Evolutionary conservation across 495 filamentous ascomycete genomes (phyloP).

Genomic region (Parathielavia appendiculata): DNA sequence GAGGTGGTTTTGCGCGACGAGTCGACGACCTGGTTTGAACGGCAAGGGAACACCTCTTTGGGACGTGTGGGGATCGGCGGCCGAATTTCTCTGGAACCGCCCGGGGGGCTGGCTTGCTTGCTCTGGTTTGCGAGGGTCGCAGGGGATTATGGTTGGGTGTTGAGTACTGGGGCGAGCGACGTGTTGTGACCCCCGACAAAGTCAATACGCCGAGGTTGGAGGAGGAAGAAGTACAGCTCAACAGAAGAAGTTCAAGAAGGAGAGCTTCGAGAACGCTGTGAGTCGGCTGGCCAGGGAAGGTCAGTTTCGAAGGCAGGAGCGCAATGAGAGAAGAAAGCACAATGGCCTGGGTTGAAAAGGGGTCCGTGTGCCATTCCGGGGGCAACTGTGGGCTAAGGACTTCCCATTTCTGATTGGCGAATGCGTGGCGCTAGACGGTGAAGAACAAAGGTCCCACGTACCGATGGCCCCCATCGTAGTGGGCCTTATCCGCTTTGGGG

Average conservation of each 20-base stretch:
- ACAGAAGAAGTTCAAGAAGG: neutral
- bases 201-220: slow-evolving; percentile 1
- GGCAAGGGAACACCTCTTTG: slow-evolving; percentile 3
- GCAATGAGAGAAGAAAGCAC: slow-evolving; percentile 21
- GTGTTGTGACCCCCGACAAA: neutral
- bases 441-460: slow-evolving; percentile 13
- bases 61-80: slow-evolving; percentile 18
- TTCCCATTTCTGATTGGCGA: slow-evolving; percentile 25
- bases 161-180: neutral
- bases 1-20: neutral
- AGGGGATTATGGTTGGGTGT: neutral
- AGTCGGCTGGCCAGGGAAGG: slow-evolving; percentile 10
- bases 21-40: neutral
- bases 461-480: slow-evolving; percentile 8
- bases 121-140: neutral
- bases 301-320: slow-evolving; percentile 10
- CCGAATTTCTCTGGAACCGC: slow-evolving; percentile 15
- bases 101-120: slow-evolving; percentile 4
- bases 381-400: slow-evolving; percentile 13
- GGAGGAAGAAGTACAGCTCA: neutral
- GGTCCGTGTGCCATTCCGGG: slow-evolving; percentile 28
- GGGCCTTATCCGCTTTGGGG: slow-evolving; percentile 19
- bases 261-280: neutral
- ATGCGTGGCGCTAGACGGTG: slow-evolving; percentile 13
- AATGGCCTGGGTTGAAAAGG: slow-evolving; percentile 13